A percentile compares a stretch with the other conserved stretches of the same genome.
Evolutionary conservation across 306 rosid genomes (phyloP).

Genomic region (Fragaria vesca): DNA sequence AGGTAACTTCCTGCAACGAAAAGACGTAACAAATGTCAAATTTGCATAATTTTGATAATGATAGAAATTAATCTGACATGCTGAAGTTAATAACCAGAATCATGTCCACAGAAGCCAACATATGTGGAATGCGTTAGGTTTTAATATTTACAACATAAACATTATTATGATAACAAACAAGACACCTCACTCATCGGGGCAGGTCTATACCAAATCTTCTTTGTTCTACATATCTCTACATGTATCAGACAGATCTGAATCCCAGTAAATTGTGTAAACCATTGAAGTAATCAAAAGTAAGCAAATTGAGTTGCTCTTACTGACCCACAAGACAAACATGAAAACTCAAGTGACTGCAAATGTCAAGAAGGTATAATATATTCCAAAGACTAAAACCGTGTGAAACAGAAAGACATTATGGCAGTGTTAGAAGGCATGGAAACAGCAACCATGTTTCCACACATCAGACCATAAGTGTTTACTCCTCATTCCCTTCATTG

Average conservation of each 20-base stretch:
- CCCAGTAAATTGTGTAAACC: not conserved
- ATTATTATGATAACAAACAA: not conserved
- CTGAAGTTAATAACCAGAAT: not conserved
- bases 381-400: not conserved
- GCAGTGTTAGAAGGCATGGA: not conserved
- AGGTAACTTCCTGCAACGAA: slow-evolving; percentile 77
- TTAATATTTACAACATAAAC: no score
- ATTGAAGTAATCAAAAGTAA: not conserved
- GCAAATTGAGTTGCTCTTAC: not conserved
- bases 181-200: not conserved
- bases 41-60: not conserved
- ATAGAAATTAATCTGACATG: not conserved
- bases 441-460: not conserved
- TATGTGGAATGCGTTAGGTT: not conserved
- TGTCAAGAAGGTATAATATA: not conserved
- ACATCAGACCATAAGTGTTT: not conserved
- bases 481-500: not conserved
- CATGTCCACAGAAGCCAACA: not conserved
- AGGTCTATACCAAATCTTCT: not conserved
- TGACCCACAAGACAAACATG: not conserved
- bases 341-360: not conserved
- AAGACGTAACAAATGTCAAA: not conserved
- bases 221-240: not conserved
- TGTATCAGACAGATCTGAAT: not conserved
- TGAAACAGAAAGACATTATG: not conserved